Base-by-base conservation (phyloP, 345 rosid genomes). In the Clarkia xantiana region DNA sequence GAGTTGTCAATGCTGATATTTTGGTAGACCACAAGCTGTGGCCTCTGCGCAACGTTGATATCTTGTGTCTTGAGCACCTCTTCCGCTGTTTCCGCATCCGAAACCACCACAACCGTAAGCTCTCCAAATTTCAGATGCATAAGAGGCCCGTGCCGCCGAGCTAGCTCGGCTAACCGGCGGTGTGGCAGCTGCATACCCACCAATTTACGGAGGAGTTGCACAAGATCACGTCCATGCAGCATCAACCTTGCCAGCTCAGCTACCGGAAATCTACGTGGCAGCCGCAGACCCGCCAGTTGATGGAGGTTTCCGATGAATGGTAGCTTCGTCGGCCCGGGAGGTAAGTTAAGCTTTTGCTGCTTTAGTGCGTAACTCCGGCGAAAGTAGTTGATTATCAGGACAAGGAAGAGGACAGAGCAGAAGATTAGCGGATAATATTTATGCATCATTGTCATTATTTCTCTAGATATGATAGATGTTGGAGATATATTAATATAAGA, bases 121-220 rank as follows among this genome's bases (percentile, higher is more conserved):
- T 64, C 71, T 9, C 78, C 78, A 1, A 76, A 56, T 36, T 64
- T 63, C 41, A 76, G 62, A 23, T 57, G 43, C 57, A 72, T 51
- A 25, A 71, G 19, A 12, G 67, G 78, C 13, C 78, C 78, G 9
- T 72, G 68, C 19, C 11, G 25, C 11, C 41, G 40, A 43, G 70
- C 64, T 25, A 69, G 17, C 3, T 58, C 42, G 23, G 60, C 9
- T 16, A 70, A 55, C 42, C 57, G 11, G 23, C 40, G 67, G 42
- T 72, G 81, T 4, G 78, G 78, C 11, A 29, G 36, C 36, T 29
- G 52, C 20, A n/a, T n/a, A n/a, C n/a, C n/a, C n/a, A n/a, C n/a
- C n/a, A n/a, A n/a, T n/a, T n/a, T n/a, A n/a, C n/a, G n/a, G n/a
- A n/a, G n/a, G n/a, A n/a, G n/a, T n/a, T n/a, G n/a, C n/a, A n/a